Evolutionary conservation across 768 basidiomycete species (phyloP).

Genomic region (Piloderma croceum): DNA sequence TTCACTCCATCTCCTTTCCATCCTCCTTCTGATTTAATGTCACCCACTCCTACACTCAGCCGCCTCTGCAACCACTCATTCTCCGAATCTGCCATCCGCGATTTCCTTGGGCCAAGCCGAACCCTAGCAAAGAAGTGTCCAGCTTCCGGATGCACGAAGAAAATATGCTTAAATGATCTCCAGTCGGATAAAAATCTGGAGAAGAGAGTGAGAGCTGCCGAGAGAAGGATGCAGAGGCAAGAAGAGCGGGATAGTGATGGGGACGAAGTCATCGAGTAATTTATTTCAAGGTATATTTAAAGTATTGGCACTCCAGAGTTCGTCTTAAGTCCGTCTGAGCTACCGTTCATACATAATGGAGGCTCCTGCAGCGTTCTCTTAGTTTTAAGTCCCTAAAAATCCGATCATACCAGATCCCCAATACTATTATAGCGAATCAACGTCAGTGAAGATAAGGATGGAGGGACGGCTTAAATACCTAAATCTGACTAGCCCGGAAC

Average conservation of each 20-base stretch:
- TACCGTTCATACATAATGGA: too few species aligned
- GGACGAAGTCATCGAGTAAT: conserved; percentile 52
- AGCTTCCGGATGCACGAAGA: conserved; percentile 63
- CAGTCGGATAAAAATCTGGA: conserved; percentile 52
- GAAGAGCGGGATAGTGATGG: conserved; percentile 37
- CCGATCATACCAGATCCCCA: too few species aligned
- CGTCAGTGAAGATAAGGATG: too few species aligned
- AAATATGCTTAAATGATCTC: conserved; percentile 47
- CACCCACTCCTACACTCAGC: conserved; percentile 30
- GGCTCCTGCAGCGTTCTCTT: too few species aligned
- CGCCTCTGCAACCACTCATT: conserved; percentile 76
- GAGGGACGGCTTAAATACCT: too few species aligned
- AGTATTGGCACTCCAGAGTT: too few species aligned
- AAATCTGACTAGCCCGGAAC: too few species aligned
- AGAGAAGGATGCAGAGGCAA: conserved; percentile 45
- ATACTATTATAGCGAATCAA: too few species aligned
- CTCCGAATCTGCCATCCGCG: conserved; percentile 63
- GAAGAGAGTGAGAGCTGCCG: conserved; percentile 54
- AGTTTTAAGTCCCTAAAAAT: too few species aligned
- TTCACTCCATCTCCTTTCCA: conserved; percentile 10
- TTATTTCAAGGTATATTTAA: too few species aligned
- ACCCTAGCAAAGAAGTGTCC: conserved; percentile 50
- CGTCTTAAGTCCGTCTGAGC: too few species aligned
- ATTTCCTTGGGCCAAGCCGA: conserved; percentile 44
- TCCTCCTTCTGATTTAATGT: conserved; percentile 1